Percentiles rank a stretch among this genome's conserved stretches.
Evolutionary conservation across 371 early-diverging fungal species (phyloP).

Genomic region (Apophysomyces sp.): DNA sequence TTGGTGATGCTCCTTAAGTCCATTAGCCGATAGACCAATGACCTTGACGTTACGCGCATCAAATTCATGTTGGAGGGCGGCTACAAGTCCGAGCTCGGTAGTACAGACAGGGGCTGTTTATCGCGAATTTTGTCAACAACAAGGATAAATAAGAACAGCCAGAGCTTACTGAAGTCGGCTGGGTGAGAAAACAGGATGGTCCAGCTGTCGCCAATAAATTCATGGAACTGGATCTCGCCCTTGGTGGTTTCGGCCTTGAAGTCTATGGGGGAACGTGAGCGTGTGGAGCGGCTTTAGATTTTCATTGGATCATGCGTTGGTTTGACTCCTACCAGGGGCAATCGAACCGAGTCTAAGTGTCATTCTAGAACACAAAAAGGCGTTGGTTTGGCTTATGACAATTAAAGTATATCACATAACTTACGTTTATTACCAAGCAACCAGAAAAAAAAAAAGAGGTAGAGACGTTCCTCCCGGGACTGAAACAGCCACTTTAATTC

Average conservation of each 20-base stretch:
- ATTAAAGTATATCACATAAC: too few relatives aligned
- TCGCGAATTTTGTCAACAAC: not conserved
- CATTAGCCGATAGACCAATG: conserved; percentile 90
- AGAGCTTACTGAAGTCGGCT: conserved; percentile 79
- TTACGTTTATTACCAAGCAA: too few relatives aligned
- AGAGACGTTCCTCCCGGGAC: not conserved
- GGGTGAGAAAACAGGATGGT: conserved; percentile 92
- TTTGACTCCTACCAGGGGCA: conserved; percentile 45
- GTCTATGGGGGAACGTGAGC: conserved; percentile 41
- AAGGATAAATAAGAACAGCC: not conserved
- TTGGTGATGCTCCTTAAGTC: conserved; percentile 69
- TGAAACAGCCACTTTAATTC: not conserved
- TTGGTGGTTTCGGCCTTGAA: conserved; percentile 83
- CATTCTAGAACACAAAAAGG: conserved; percentile 39
- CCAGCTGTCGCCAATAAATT: conserved; percentile 82
- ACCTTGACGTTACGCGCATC: conserved; percentile 78
- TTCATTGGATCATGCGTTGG: not conserved
- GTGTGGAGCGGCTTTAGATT: not conserved
- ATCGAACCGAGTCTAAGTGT: conserved; percentile 56
- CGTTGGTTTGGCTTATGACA: too few relatives aligned
- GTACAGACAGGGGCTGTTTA: conserved; percentile 85
- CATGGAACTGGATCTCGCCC: conserved; percentile 85
- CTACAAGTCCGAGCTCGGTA: conserved; percentile 90
- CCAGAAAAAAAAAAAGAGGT: not conserved
- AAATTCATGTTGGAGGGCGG: conserved; percentile 74